These are phyloP conservation scores for Hexamita inflata DNA, from an alignment of 208 protist species.

Conservation along the genomic window DNA sequence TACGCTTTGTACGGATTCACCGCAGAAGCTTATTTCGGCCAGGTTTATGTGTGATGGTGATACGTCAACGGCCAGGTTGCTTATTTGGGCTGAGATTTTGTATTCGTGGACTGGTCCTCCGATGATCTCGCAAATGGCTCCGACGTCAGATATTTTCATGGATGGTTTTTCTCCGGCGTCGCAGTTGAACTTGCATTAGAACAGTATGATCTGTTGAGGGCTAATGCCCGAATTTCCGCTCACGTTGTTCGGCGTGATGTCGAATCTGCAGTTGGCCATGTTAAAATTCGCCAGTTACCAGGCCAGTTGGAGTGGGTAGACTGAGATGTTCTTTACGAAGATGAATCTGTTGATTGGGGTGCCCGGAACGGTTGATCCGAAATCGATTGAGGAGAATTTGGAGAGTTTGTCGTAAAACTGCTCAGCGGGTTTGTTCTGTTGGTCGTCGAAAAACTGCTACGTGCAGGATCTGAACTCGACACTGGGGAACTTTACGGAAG, in stretches of 20 bases:
- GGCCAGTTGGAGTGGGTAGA: background rate
- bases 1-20: background rate
- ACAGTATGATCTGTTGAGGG: background rate
- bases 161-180: background rate
- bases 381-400: background rate
- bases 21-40: background rate
- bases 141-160: background rate
- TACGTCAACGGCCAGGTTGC: background rate
- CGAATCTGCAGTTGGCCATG: background rate
- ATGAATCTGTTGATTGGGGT: background rate
- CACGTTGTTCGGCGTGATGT: background rate
- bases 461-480: constrained; percentile 2
- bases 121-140: background rate
- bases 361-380: background rate
- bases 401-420: background rate
- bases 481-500: constrained; percentile 1
- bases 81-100: background rate
- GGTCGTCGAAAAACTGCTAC: background rate
- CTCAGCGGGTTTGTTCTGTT: background rate
- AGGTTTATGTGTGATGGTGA: background rate
- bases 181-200: background rate
- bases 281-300: background rate
- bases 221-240: background rate
- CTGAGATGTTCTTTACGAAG: background rate
- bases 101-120: background rate